Evolutionary conservation across 2,329 filamentous ascomycete genomes (phyloP), one percentile per base, ranked within the genome.

Genomic region (Nemania serpens): DNA sequence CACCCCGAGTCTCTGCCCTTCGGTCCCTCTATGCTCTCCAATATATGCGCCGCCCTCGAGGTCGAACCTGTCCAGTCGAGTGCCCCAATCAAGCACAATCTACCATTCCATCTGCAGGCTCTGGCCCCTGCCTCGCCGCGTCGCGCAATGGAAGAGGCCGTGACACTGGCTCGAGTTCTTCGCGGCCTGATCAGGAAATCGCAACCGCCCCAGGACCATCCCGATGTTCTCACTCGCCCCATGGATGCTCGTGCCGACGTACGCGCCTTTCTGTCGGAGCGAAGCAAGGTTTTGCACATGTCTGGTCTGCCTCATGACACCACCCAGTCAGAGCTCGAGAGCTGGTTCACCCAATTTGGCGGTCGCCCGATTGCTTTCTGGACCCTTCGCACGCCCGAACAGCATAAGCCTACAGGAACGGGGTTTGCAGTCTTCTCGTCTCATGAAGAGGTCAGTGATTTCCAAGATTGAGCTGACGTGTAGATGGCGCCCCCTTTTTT

Each of bases 331-430:
- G 95, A 99, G 80, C 85, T 99, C 22, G 95, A 99, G 81, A 97
- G 93, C 79, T 99, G 95, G 95, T 99, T 98, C 75, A 99, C 95
- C 33, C 95, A 99, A 77, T 99, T 97, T 74, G 95, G 95, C 66
- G 95, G 95, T 51, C 91, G 95, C 45, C 95, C 95, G 33, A 99
- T 99, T 79, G 95, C 95, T 18, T 99, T 99, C 80, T 99, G 95
- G 95, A 99, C 95, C 17, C 84, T 99, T 52, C 91, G 94, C 64
- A 99, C 95, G 13, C 95, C 95, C 2, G 95, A 99, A 78, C 95
- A 98, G 79, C 95, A 98, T 79, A 99, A 99, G 83, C 95, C 95
- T n/a, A 99, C 95, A 10, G 95, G 95, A 45, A 96, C 94, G 56
- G 95, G 95, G 55, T 99, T 99, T 77, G 95, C 95, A 51, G 94